These are phyloP conservation scores for Leptomonas pyrrhocoris DNA, from an alignment of 208 protist genomes.

Conservation along the genomic window DNA sequence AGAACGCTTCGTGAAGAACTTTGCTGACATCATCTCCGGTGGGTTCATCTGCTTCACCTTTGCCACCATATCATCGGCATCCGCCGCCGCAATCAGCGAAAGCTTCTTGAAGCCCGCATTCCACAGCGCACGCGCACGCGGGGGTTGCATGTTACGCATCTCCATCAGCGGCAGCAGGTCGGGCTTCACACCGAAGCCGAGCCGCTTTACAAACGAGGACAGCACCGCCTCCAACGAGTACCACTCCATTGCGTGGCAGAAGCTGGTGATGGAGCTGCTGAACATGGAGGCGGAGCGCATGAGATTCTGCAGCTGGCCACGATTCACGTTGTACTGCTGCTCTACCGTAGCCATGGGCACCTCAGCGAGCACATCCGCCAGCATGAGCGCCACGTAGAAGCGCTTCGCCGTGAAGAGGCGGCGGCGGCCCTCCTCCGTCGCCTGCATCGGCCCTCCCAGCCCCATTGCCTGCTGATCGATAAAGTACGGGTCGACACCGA, in stretches of 20 bases:
- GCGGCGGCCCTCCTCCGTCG: constrained; percentile 37
- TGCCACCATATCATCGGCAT: constrained; percentile 64
- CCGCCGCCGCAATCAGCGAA: constrained; percentile 49
- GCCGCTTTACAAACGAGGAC: constrained; percentile 80
- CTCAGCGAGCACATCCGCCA: constrained; percentile 85
- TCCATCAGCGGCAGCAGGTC: constrained; percentile 93
- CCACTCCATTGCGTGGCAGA: constrained; percentile 91
- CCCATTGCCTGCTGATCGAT: constrained; percentile 78
- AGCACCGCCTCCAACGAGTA: constrained; percentile 88
- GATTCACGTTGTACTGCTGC: constrained; percentile 72
- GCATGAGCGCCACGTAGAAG: constrained; percentile 91
- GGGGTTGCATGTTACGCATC: constrained; percentile 74
- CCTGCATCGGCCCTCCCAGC: constrained; percentile 33
- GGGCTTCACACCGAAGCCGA: constrained; percentile 88
- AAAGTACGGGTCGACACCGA: constrained; percentile 79
- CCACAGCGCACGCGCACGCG: constrained; percentile 84
- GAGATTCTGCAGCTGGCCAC: constrained; percentile 83
- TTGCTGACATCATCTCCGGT: constrained; percentile 59
- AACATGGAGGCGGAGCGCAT: constrained; percentile 88
- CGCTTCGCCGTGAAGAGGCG: constrained; percentile 76
- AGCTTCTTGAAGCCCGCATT: constrained; percentile 74
- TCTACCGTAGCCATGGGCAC: constrained; percentile 74
- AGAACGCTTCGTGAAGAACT: constrained; percentile 72
- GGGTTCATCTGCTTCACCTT: constrained; percentile 63
- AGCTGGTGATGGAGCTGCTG: constrained; percentile 86